These are phyloP conservation scores for Pythium phragmitis DNA, from an alignment of 352 stramenopile genomes.

Conservation along the genomic window DNA sequence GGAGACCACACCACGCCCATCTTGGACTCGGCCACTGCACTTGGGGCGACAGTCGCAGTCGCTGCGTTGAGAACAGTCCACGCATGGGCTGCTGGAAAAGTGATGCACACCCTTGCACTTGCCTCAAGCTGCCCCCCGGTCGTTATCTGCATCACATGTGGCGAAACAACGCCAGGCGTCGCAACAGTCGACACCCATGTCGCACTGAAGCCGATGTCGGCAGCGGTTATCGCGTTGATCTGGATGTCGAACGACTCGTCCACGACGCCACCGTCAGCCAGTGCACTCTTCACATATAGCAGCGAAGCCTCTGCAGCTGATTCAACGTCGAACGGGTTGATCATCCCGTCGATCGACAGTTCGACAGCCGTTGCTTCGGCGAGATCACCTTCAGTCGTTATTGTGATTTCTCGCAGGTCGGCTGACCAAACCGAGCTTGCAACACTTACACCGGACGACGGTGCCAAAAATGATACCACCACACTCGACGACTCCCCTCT, in stretches of 20 bases:
- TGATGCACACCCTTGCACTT: conserved; percentile 41
- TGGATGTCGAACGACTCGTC: conserved; percentile 42
- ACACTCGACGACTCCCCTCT: conserved; percentile 21
- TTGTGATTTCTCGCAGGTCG: conserved; percentile 26
- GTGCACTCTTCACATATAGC: conserved; percentile 35
- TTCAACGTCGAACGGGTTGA: conserved; percentile 48
- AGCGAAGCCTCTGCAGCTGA: not conserved
- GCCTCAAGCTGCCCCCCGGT: conserved; percentile 45
- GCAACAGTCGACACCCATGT: conserved; percentile 38
- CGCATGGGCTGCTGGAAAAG: conserved; percentile 20
- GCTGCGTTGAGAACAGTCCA: conserved; percentile 41
- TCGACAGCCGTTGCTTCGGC: conserved; percentile 35
- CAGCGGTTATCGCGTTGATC: conserved; percentile 44
- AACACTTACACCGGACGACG: conserved; percentile 34
- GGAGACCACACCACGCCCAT: conserved; percentile 8
- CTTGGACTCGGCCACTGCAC: not conserved
- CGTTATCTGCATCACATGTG: conserved; percentile 38
- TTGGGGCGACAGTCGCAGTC: conserved; percentile 24
- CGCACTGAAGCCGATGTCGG: conserved; percentile 26
- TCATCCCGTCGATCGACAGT: conserved; percentile 45
- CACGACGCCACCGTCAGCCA: conserved; percentile 46
- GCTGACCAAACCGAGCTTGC: conserved; percentile 34
- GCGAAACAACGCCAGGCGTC: conserved; percentile 51
- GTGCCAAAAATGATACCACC: conserved; percentile 34
- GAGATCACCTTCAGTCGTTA: conserved; percentile 44